These are phyloP conservation scores for Solanum pinnatisectum DNA, from an alignment of 257 asterid species.

Conservation along the genomic window DNA sequence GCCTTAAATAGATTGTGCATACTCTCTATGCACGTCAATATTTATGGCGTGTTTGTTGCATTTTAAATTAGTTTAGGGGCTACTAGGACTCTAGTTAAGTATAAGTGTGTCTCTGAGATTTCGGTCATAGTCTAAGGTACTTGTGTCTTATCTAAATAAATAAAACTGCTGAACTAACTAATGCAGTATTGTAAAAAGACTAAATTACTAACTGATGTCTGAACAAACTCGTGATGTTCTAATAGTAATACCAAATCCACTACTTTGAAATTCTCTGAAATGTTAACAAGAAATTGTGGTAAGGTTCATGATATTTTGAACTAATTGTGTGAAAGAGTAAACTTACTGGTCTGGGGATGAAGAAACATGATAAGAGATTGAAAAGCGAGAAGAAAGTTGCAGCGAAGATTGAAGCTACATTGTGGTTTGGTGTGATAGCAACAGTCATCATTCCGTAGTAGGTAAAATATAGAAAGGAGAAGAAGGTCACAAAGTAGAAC, in stretches of 20 bases:
- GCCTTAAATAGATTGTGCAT: too few species aligned
- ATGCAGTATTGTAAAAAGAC: too few species aligned
- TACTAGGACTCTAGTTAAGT: too few species aligned
- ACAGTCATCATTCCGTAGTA: slow-evolving; percentile 89
- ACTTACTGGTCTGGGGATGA: slow-evolving; percentile 79
- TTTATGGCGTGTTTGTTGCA: too few species aligned
- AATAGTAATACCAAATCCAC: neutral
- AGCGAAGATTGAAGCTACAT: slow-evolving; percentile 68
- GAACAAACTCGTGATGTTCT: too few species aligned
- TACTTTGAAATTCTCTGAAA: slow-evolving; percentile 56
- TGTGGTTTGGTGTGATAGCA: slow-evolving; percentile 74
- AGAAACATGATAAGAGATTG: slow-evolving; percentile 75
- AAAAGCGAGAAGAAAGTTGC: slow-evolving; percentile 69
- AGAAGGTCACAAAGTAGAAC: slow-evolving; percentile 64
- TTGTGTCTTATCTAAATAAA: too few species aligned
- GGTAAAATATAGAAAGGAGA: slow-evolving; percentile 76
- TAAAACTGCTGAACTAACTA: too few species aligned
- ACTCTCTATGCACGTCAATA: too few species aligned
- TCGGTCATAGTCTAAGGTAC: too few species aligned
- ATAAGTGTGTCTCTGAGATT: accelerated
- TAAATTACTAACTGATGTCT: too few species aligned
- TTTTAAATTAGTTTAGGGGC: too few species aligned
- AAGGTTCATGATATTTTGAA: neutral
- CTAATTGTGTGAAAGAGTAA: neutral
- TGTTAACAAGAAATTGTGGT: neutral